These are phyloP conservation scores for Acer campestre DNA, from an alignment of 345 rosid species.

Conservation along the genomic window DNA sequence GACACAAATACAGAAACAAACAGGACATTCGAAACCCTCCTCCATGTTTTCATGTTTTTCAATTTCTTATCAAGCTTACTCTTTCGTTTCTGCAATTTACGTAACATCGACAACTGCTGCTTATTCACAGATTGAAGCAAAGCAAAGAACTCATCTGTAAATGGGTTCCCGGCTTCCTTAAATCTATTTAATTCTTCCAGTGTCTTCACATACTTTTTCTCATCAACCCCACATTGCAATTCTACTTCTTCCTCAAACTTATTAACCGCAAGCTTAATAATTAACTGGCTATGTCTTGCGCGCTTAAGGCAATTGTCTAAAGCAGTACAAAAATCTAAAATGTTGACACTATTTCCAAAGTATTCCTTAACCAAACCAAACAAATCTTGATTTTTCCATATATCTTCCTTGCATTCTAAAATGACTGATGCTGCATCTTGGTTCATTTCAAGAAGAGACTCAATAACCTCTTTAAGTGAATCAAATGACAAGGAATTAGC, in stretches of 20 bases:
- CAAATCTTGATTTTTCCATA: conserved; percentile 70
- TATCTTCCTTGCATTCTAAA: conserved; percentile 63
- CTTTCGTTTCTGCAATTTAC: conserved; percentile 48
- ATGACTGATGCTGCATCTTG: conserved; percentile 77
- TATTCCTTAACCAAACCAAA: conserved; percentile 68
- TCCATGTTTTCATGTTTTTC: conserved; percentile 65
- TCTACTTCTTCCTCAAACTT: conserved; percentile 57
- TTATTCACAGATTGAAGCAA: conserved; percentile 49
- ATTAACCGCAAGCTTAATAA: conserved; percentile 63
- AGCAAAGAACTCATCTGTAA: conserved; percentile 58
- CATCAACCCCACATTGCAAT: conserved; percentile 34
- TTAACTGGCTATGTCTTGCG: conserved; percentile 64
- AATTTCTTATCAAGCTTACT: conserved; percentile 69
- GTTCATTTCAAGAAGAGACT: conserved; percentile 74
- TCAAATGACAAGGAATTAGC: conserved; percentile 63
- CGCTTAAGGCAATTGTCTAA: conserved; percentile 69
- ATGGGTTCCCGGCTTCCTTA: conserved; percentile 72
- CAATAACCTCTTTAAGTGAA: conserved; percentile 74
- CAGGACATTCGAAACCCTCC: conserved; percentile 69
- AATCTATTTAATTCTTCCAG: conserved; percentile 65
- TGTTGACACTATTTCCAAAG: conserved; percentile 62
- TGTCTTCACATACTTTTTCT: conserved; percentile 55
- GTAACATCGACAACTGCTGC: conserved; percentile 59
- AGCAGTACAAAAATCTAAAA: conserved; percentile 75
- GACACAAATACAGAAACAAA: conserved; percentile 72